Conservation (phyloP, 2,329 filamentous ascomycete species). For the Fusarium nurragi region DNA sequence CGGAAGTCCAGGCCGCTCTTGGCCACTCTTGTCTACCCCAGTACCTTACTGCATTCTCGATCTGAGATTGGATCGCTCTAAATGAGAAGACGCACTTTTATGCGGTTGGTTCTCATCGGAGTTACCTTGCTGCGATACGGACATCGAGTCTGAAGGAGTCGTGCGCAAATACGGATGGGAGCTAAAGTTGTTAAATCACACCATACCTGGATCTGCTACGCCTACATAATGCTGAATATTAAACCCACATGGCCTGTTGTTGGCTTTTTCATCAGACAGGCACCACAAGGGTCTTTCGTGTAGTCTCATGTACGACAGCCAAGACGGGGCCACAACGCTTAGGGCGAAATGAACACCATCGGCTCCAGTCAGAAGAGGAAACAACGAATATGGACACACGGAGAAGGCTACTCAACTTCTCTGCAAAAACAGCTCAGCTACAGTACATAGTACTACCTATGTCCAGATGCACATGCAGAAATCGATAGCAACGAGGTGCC, state of each 20-base stretch:
- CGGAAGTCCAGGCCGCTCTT: conserved; percentile 30
- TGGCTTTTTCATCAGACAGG: conserved; percentile 29
- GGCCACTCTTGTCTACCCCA: conserved; percentile 26
- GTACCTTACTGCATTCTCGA: conserved; percentile 30
- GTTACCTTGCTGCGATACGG: conserved; percentile 36
- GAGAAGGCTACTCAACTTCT: conserved; percentile 30
- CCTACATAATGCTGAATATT: conserved; percentile 26
- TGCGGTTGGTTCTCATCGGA: conserved; percentile 40
- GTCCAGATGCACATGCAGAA: conserved; percentile 25
- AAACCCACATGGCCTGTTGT: conserved; percentile 40
- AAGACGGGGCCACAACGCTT: conserved; percentile 38
- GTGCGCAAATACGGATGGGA: conserved; percentile 29
- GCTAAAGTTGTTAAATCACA: conserved; percentile 41
- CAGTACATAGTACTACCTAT: conserved; percentile 7
- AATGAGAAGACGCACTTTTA: conserved; percentile 27
- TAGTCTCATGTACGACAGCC: conserved; percentile 36
- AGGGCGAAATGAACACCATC: conserved; percentile 26
- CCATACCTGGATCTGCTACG: conserved; percentile 36
- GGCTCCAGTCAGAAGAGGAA: conserved; percentile 34
- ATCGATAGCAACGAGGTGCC: conserved; percentile 35
- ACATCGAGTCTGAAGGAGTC: conserved; percentile 14
- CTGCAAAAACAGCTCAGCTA: conserved; percentile 44
- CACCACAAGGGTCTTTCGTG: conserved; percentile 31
- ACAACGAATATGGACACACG: conserved; percentile 21
- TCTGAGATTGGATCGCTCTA: conserved; percentile 41